These are phyloP conservation scores for Eutrema salsugineum DNA, from an alignment of 441 rosid species.

Conservation along the genomic window DNA sequence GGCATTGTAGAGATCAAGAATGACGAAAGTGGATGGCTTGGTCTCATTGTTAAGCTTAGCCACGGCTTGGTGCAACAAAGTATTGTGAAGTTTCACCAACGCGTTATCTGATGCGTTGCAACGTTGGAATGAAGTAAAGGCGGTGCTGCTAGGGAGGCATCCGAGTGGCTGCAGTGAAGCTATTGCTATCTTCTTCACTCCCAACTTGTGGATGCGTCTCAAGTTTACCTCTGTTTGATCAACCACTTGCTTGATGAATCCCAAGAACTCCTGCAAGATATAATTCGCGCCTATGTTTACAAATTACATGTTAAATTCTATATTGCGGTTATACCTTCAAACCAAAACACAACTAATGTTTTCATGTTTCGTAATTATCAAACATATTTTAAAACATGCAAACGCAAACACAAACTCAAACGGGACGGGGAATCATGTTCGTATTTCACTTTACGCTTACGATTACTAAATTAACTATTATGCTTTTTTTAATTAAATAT, in stretches of 20 bases:
- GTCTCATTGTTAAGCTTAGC: slow-evolving; percentile 44
- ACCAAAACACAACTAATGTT: background rate
- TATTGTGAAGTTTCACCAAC: slow-evolving; percentile 54
- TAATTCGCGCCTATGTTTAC: background rate
- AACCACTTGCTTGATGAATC: slow-evolving; percentile 47
- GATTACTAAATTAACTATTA: background rate
- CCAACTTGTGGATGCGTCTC: slow-evolving; percentile 49
- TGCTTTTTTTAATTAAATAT: background rate
- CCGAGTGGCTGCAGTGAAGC: slow-evolving; percentile 62
- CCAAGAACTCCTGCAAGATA: slow-evolving; percentile 44
- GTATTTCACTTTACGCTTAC: background rate
- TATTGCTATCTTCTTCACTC: slow-evolving; percentile 58
- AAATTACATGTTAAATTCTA: background rate
- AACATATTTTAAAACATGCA: background rate
- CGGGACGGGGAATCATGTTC: background rate
- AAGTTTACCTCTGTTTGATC: slow-evolving; percentile 44
- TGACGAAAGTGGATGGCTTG: slow-evolving; percentile 33
- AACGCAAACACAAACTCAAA: background rate
- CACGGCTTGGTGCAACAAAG: slow-evolving; percentile 45
- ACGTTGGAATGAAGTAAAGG: slow-evolving; percentile 33
- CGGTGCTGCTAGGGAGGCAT: slow-evolving; percentile 58
- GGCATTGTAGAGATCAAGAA: slow-evolving; percentile 52
- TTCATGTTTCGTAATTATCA: background rate
- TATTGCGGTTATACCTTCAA: background rate
- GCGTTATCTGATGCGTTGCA: slow-evolving; percentile 50